A percentile compares a stretch with the other conserved stretches of the same genome.
Evolutionary conservation across 768 basidiomycete species (phyloP).

Genomic region (Termitomyces bulborhizus): DNA sequence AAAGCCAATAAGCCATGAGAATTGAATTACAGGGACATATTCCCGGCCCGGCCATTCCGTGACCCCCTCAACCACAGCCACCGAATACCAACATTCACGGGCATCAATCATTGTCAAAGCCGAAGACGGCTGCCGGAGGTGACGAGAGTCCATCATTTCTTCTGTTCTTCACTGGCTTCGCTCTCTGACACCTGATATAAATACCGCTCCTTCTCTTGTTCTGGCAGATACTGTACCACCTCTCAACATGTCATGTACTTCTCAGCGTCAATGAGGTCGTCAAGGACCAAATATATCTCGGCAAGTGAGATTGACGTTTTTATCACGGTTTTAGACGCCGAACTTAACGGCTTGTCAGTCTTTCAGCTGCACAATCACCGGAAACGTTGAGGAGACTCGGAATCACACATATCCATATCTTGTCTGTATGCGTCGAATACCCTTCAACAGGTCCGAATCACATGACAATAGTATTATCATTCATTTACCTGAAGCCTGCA

Average conservation of each 20-base stretch:
- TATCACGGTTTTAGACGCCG: background rate
- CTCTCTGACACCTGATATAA: background rate
- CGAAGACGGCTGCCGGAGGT: background rate
- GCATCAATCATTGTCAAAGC: no score
- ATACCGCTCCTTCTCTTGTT: background rate
- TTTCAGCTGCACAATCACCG: constrained; percentile 29
- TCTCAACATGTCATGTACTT: background rate
- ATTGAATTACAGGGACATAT: no score
- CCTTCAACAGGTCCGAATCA: constrained; percentile 36
- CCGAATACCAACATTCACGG: no score
- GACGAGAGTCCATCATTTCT: background rate
- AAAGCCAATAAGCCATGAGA: no score
- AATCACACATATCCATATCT: constrained; percentile 37
- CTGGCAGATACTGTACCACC: background rate
- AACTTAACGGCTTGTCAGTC: constrained; percentile 18
- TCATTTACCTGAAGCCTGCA: constrained; percentile 52
- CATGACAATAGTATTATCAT: constrained; percentile 45
- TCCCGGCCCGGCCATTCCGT: no score
- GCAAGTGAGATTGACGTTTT: constrained; percentile 27
- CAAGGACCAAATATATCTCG: constrained; percentile 32
- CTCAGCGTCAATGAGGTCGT: constrained; percentile 30
- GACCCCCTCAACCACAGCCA: no score
- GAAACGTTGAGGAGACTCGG: constrained; percentile 25
- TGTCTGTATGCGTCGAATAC: constrained; percentile 55
- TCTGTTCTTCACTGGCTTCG: background rate